Percentiles rank a stretch among this genome's conserved stretches.
phyloP scores from a whole-genome alignment of 2,329 filamentous ascomycete genomes.

The Alternaria alternata region DNA sequence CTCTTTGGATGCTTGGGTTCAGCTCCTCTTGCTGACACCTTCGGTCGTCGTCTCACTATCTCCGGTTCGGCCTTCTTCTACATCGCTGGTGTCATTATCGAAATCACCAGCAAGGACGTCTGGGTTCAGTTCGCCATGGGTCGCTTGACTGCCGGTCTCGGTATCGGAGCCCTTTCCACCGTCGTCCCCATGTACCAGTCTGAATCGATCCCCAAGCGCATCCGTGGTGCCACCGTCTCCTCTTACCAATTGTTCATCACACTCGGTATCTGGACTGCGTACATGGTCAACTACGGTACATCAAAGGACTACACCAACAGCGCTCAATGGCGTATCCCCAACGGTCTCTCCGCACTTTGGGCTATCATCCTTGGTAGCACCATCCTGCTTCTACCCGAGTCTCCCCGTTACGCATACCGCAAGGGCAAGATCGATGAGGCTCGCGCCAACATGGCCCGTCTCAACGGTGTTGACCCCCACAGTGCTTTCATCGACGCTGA shows the following conservation, averaged over 20 bases:
- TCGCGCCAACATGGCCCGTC: constrained; percentile 60
- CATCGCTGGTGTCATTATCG: constrained; percentile 70
- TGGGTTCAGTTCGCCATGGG: constrained; percentile 73
- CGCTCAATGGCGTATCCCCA: constrained; percentile 70
- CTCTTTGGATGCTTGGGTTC: constrained; percentile 73
- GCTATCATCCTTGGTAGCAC: constrained; percentile 62
- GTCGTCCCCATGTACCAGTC: constrained; percentile 69
- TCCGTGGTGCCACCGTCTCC: constrained; percentile 69
- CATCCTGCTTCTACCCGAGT: constrained; percentile 65
- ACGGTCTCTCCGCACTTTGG: constrained; percentile 66
- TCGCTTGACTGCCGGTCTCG: constrained; percentile 69
- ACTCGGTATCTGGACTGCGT: constrained; percentile 67
- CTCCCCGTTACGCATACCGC: constrained; percentile 66
- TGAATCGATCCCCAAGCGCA: constrained; percentile 70
- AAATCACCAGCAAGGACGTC: constrained; percentile 64
- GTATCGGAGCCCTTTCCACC: constrained; percentile 71
- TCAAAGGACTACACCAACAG: constrained; percentile 57
- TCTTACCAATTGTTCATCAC: constrained; percentile 75
- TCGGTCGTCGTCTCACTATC: constrained; percentile 70
- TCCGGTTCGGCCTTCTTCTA: constrained; percentile 69
- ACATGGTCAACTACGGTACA: constrained; percentile 68
- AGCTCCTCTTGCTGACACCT: constrained; percentile 66
- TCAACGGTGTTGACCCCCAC: constrained; percentile 64
- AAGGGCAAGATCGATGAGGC: constrained; percentile 61
- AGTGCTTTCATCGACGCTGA: constrained; percentile 63